Percentiles rank a stretch among this genome's conserved stretches.
Evolutionary conservation across 345 rosid species (phyloP).

Genomic region (Trapa bicornis): DNA sequence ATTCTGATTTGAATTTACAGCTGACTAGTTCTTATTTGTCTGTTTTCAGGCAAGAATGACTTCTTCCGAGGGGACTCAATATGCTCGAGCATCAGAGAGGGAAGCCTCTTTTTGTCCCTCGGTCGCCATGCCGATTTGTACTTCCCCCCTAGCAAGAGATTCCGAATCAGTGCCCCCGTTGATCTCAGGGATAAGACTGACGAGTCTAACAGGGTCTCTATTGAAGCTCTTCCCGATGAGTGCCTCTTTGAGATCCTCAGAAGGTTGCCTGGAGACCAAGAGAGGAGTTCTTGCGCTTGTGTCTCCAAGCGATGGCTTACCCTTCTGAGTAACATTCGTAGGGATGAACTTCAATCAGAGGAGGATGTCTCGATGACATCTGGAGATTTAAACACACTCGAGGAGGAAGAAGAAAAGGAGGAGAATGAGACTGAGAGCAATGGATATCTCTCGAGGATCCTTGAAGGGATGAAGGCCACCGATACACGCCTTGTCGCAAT

Average conservation of each 20-base stretch:
- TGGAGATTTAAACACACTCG: neutral
- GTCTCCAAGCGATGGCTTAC: slow-evolving; percentile 88
- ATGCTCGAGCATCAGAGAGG: slow-evolving; percentile 64
- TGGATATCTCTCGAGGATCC: slow-evolving; percentile 64
- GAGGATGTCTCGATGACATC: slow-evolving; percentile 8
- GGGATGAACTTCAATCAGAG: slow-evolving; percentile 36
- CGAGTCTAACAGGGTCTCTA: slow-evolving; percentile 45
- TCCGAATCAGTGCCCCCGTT: slow-evolving; percentile 58
- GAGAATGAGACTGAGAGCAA: slow-evolving; percentile 22
- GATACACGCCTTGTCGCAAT: slow-evolving; percentile 79
- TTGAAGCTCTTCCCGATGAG: slow-evolving; percentile 82
- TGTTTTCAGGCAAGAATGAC: slow-evolving; percentile 49
- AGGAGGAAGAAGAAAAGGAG: slow-evolving; percentile 10
- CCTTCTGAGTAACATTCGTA: slow-evolving; percentile 52
- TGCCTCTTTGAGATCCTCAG: slow-evolving; percentile 87
- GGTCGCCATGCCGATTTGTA: slow-evolving; percentile 58
- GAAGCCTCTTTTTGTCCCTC: slow-evolving; percentile 48
- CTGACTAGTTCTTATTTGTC: neutral
- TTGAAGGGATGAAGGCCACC: slow-evolving; percentile 85
- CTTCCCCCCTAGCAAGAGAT: slow-evolving; percentile 63
- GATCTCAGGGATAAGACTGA: slow-evolving; percentile 38
- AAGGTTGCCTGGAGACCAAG: slow-evolving; percentile 55
- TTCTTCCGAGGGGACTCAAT: slow-evolving; percentile 55
- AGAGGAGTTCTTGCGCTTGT: slow-evolving; percentile 65
- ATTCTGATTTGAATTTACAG: neutral